Conservation (phyloP, 1,139 yeast species). For the Zhuliangozyma parablackwelliae region DNA sequence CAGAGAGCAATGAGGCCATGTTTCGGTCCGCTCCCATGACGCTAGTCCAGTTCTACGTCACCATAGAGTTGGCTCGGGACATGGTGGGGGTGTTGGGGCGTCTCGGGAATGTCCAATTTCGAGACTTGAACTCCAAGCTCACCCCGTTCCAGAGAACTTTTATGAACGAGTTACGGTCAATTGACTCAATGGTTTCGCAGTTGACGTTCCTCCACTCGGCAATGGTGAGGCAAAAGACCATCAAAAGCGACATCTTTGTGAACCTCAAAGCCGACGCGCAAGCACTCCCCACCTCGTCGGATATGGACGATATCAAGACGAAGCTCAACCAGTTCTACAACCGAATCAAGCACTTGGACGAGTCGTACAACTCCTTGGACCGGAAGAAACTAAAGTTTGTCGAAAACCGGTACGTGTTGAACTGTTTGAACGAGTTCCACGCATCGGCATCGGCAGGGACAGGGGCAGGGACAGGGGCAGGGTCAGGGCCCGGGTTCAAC, state of each 20-base stretch:
- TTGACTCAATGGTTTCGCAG: slow-evolving; percentile 29
- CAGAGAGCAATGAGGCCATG: slow-evolving; percentile 20
- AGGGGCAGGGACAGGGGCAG: too few relatives aligned
- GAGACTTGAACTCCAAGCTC: slow-evolving; percentile 77
- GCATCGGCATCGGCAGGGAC: slow-evolving; percentile 11
- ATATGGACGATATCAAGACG: slow-evolving; percentile 26
- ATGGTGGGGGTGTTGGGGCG: slow-evolving; percentile 79
- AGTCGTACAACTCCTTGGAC: slow-evolving; percentile 22
- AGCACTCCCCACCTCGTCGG: slow-evolving; percentile 27
- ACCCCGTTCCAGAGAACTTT: slow-evolving; percentile 85
- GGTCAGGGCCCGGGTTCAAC: background rate
- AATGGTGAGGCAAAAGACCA: slow-evolving; percentile 32
- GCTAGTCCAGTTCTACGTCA: slow-evolving; percentile 83
- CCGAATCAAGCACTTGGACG: slow-evolving; percentile 31
- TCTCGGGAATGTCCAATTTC: slow-evolving; percentile 79
- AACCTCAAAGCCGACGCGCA: slow-evolving; percentile 21
- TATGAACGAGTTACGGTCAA: slow-evolving; percentile 70
- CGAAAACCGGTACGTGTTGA: slow-evolving; percentile 33
- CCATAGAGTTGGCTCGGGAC: slow-evolving; percentile 87
- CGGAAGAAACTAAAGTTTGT: slow-evolving; percentile 20
- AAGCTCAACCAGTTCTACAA: slow-evolving; percentile 20
- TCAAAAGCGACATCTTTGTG: slow-evolving; percentile 21
- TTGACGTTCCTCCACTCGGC: slow-evolving; percentile 25
- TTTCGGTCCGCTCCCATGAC: slow-evolving; percentile 90
- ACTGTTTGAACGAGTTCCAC: slow-evolving; percentile 27